Percentiles rank a stretch among this genome's conserved stretches.
Conservation (phyloP, 2,329 filamentous ascomycete genomes). For the Aspergillus caelatus region DNA sequence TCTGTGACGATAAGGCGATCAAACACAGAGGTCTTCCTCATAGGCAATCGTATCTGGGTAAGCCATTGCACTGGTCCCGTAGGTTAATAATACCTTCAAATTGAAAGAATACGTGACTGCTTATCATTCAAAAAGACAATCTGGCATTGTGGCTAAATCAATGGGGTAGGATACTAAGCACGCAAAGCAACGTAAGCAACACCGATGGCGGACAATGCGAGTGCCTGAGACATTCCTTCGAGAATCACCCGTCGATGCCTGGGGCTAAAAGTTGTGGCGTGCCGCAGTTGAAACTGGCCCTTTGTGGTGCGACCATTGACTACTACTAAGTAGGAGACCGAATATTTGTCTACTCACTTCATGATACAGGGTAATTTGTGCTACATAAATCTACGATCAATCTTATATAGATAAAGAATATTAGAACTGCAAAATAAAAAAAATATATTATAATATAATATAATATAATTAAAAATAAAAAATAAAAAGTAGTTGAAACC, state of each 20-base stretch:
- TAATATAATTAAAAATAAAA: not conserved
- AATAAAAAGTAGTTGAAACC: not conserved
- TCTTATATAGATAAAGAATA: not conserved
- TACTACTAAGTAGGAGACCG: not conserved
- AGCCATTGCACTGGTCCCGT: not conserved
- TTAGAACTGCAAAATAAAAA: not conserved
- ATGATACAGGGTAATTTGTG: not conserved
- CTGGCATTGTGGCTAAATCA: not conserved
- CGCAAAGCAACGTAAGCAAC: not conserved
- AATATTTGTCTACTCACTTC: not conserved
- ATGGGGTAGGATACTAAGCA: not conserved
- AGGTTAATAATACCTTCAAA: not conserved
- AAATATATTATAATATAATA: too few relatives aligned
- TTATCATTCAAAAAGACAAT: not conserved
- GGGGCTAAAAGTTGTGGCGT: not conserved
- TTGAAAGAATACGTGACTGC: not conserved
- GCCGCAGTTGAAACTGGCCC: not conserved
- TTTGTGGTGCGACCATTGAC: not conserved
- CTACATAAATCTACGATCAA: not conserved
- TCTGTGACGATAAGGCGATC: not conserved
- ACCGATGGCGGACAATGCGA: not conserved
- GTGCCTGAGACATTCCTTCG: not conserved
- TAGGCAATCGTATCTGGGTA: not conserved
- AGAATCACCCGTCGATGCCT: not conserved
- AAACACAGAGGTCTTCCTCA: not conserved